Conservation (phyloP, 345 rosid species). For the Citropsis articulata region DNA sequence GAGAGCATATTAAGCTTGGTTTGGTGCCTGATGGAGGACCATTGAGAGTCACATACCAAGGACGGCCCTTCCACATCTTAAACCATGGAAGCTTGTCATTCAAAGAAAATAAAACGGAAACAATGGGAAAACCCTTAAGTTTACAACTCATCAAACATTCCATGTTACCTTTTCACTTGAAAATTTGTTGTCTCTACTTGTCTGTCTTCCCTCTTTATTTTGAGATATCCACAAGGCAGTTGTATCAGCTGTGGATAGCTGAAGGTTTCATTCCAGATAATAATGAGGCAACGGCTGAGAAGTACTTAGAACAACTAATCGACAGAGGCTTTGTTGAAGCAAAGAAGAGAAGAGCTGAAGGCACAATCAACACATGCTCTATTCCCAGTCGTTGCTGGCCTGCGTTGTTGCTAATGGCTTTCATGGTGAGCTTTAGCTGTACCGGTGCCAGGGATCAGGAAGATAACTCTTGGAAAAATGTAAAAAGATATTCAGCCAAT, state of each 20-base stretch:
- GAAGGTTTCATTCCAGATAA: conserved; percentile 7
- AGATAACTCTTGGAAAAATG: background rate
- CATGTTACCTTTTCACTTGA: background rate
- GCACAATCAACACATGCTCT: background rate
- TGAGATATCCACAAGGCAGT: background rate
- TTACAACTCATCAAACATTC: too few relatives aligned
- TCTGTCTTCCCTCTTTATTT: too few relatives aligned
- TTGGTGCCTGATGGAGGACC: too few relatives aligned
- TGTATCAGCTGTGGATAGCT: background rate
- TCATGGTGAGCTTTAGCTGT: background rate
- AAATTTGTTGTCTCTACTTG: background rate
- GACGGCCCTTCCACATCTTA: too few relatives aligned
- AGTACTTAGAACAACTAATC: background rate
- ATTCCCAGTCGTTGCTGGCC: background rate
- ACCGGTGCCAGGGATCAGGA: background rate
- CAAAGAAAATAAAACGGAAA: background rate
- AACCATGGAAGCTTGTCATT: too few relatives aligned
- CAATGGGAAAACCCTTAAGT: background rate
- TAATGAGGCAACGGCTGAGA: background rate
- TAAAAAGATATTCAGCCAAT: too few relatives aligned
- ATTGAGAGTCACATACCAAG: too few relatives aligned
- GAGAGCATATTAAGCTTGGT: too few relatives aligned
- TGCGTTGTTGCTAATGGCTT: too few relatives aligned
- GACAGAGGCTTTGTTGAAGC: background rate
- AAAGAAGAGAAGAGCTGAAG: too few relatives aligned